Evolutionary conservation across 2,329 filamentous ascomycete genomes (phyloP).

Genomic region (Nothophoma quercina): DNA sequence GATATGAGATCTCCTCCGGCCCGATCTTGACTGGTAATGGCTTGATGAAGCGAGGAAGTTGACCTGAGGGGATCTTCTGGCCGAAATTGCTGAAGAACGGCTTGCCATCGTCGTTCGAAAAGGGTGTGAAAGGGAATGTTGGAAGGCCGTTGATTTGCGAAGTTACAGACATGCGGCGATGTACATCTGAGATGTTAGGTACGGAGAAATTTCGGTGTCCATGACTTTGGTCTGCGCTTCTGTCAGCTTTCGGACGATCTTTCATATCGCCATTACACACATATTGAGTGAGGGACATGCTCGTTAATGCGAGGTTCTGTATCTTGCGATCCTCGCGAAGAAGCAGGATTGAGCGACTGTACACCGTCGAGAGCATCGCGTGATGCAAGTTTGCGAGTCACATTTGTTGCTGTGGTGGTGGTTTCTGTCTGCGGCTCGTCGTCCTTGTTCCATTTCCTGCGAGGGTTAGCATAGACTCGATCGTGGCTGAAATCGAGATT

Average conservation of each 20-base stretch:
- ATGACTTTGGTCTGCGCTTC: conserved; percentile 57
- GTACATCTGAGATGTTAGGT: conserved; percentile 53
- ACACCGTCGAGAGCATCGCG: conserved; percentile 48
- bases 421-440: conserved; percentile 44
- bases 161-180: conserved; percentile 55
- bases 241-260: background rate
- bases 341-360: conserved; percentile 39
- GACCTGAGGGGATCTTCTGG: conserved; percentile 53
- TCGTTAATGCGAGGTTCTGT: conserved; percentile 59
- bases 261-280: conserved; percentile 54
- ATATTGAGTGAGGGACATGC: conserved; percentile 70
- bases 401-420: conserved; percentile 28
- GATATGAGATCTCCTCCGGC: conserved; percentile 81
- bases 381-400: conserved; percentile 50
- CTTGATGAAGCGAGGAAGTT: conserved; percentile 75
- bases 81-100: conserved; percentile 58
- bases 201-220: conserved; percentile 50
- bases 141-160: conserved; percentile 45
- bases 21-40: conserved; percentile 79
- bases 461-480: conserved; percentile 29
- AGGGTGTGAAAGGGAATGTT: conserved; percentile 48
- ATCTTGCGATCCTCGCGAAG: conserved; percentile 51
- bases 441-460: conserved; percentile 55
- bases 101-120: conserved; percentile 35
- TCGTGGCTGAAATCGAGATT: conserved; percentile 17